These are phyloP conservation scores for Ottelia alismoides DNA, from an alignment of 106 monocot species.

Conservation along the genomic window DNA sequence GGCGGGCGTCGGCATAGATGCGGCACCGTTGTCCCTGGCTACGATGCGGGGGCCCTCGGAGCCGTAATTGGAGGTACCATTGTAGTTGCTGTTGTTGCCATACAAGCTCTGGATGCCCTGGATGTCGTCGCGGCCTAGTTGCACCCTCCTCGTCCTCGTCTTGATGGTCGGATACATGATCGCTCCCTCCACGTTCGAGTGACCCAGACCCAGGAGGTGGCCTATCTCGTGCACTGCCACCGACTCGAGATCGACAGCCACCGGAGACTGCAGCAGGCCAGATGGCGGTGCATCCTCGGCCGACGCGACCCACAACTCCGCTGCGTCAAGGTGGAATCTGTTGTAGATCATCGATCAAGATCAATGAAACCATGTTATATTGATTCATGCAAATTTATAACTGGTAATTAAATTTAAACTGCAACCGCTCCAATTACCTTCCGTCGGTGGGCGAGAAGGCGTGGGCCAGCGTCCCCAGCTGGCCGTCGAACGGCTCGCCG, in stretches of 20 bases:
- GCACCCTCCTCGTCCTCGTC: slow-evolving; percentile 7
- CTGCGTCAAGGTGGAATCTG: slow-evolving; percentile 82
- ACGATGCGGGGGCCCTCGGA: slow-evolving; percentile 4
- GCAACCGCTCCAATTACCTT: no score
- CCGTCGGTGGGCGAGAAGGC: slow-evolving; percentile 92
- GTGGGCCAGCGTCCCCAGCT: slow-evolving; percentile 78
- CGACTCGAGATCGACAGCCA: slow-evolving; percentile 75
- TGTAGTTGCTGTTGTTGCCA: slow-evolving; percentile 53
- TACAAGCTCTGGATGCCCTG: slow-evolving; percentile 69
- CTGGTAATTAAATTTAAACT: no score
- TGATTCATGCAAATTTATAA: no score
- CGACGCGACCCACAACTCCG: slow-evolving; percentile 60
- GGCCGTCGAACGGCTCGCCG: slow-evolving; percentile 76
- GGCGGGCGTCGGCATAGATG: neutral
- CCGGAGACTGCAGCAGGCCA: slow-evolving; percentile 7
- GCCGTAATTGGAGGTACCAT: slow-evolving; percentile 5
- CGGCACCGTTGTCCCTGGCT: slow-evolving; percentile 1
- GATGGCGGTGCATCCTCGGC: slow-evolving; percentile 5
- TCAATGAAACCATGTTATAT: no score
- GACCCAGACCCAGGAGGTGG: slow-evolving; percentile 21
- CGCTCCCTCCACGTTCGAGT: slow-evolving; percentile 14
- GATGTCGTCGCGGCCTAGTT: slow-evolving; percentile 13
- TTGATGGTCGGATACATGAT: slow-evolving; percentile 23
- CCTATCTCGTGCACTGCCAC: slow-evolving; percentile 94
- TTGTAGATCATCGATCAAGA: no score